These are phyloP conservation scores for Solanum megistacrolobum DNA, from an alignment of 257 asterid genomes.

Conservation along the genomic window DNA sequence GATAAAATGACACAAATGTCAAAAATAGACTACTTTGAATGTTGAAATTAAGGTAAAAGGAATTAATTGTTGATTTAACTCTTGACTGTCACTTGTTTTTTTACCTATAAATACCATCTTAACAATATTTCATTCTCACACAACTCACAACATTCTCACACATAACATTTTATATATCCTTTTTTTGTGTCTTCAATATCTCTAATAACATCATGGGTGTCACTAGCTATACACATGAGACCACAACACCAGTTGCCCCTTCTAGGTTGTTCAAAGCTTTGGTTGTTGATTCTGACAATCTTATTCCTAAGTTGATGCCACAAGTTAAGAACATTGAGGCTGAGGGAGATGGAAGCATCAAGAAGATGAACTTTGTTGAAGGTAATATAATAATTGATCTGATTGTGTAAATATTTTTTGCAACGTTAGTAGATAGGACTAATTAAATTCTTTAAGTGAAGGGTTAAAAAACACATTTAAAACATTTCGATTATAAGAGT, in stretches of 20 bases:
- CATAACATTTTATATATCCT: not conserved
- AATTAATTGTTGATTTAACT: not conserved
- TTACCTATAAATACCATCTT: not conserved
- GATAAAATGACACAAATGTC: not conserved
- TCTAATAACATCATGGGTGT: conserved; percentile 9
- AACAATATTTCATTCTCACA: not conserved
- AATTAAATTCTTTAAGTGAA: too few relatives aligned
- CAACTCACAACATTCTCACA: not conserved
- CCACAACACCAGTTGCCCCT: conserved; percentile 13
- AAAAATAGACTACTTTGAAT: not conserved
- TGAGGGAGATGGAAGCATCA: conserved; percentile 28
- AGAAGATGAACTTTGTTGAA: conserved; percentile 18
- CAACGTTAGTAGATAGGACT: fast-evolving
- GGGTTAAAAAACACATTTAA: not conserved
- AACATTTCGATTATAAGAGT: not conserved
- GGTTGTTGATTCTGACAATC: conserved; percentile 16
- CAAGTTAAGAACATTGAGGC: conserved; percentile 16
- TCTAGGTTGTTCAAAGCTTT: conserved; percentile 31
- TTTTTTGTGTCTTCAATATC: too few relatives aligned
- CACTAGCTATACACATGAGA: conserved; percentile 7
- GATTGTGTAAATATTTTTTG: not conserved
- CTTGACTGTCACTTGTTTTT: not conserved
- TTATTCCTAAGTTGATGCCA: conserved; percentile 25
- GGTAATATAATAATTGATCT: not conserved
- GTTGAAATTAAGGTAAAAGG: not conserved